Evolutionary conservation across 805 yeast genomes (phyloP).

Genomic region (Candida ovalis): DNA sequence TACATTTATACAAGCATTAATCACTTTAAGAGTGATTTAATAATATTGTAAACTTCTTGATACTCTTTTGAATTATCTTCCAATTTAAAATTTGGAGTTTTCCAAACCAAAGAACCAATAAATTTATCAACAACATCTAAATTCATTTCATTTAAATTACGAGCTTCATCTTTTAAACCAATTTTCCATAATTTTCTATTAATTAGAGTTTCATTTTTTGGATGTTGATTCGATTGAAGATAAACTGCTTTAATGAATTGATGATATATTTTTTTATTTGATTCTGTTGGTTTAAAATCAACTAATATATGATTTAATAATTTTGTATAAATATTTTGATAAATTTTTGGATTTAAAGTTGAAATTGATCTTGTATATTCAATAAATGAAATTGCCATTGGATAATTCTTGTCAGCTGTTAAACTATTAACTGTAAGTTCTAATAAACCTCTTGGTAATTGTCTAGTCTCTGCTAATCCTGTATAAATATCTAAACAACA

Average conservation of each 20-base stretch:
- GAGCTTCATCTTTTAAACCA: neutral
- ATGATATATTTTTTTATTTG: neutral
- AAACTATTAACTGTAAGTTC: neutral
- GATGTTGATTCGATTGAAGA: neutral
- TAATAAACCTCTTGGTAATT: neutral
- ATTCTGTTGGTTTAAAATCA: neutral
- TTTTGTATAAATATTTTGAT: neutral
- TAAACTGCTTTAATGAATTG: neutral
- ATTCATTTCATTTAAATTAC: conserved; percentile 5
- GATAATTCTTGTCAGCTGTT: neutral
- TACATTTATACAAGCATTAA: neutral
- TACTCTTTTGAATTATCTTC: conserved; percentile 5
- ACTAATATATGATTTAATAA: neutral
- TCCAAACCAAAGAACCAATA: conserved; percentile 9
- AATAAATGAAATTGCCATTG: neutral
- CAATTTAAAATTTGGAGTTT: conserved; percentile 1
- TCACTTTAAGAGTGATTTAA: neutral
- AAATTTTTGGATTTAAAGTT: neutral
- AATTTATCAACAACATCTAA: conserved; percentile 4
- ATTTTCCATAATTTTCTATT: neutral
- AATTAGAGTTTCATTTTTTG: neutral
- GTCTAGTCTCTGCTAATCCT: neutral
- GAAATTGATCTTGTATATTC: neutral
- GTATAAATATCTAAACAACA: neutral
- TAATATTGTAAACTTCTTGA: neutral